Evolutionary conservation across 1,139 yeast species (phyloP), one percentile per base, ranked within the genome.

Genomic region (Suhomyces taliae): DNA sequence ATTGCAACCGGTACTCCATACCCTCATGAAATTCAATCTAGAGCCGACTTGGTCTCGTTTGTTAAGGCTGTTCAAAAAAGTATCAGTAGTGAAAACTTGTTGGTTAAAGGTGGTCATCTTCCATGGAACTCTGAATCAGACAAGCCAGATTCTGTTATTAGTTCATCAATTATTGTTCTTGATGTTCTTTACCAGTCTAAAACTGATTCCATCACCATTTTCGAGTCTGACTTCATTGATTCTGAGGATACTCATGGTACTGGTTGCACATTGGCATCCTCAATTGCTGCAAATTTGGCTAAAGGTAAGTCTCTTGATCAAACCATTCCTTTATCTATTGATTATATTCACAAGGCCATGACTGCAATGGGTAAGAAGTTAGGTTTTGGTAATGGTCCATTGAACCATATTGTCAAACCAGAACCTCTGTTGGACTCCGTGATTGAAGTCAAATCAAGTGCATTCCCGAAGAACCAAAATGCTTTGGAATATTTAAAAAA

Each of bases 191-290:
- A 80, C 57, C 75, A 81, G 49, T 74, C 80, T 2, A 53, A 60
- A 3, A 55, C 59, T 0, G 73, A 70, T 5, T 56, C 60, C 1
- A 64, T 72, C 37, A 69, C 75, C 2, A 61, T 80, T 0, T 82
- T 79, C 59, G 72, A 74, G 51, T 81, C 90, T 8, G 64, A 62
- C 2, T 79, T 63, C 54, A 64, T 83, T 15, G 63, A 68, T 4
- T 74, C 89, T 1, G 61, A 66, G 4, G 80, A 83, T 57, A 83
- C 90, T 0, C 97, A 90, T 62, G 97, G 97, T 8, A 89, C 97
- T 1, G 97, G 97, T 0, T 90, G 97, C 64, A 87, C 97, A 0
- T 70, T 90, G 43, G 83, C 96, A 0, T 84, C 96, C 1, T 78
- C 96, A 0, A 85, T 90, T 55, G 85, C 95, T 0, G 82, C 95